Conservation (phyloP, 2,329 filamentous ascomycete genomes). For the Fusarium chlamydosporum region DNA sequence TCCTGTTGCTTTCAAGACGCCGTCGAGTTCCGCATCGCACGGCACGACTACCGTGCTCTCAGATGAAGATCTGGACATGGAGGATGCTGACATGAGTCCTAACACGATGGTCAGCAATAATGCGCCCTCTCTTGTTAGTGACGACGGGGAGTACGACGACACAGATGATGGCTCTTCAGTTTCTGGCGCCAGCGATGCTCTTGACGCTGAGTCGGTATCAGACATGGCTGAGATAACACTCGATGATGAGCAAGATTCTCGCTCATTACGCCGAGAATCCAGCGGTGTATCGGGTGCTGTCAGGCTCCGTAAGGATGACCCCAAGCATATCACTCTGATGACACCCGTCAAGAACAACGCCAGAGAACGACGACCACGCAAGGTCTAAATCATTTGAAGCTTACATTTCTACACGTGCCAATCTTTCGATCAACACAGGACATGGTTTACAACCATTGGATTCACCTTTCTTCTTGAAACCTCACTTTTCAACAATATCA, state of each 20-base stretch:
- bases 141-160: conserved; percentile 83
- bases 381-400: conserved; percentile 42
- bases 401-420: conserved; percentile 13
- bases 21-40: conserved; percentile 48
- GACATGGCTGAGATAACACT: conserved; percentile 74
- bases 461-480: conserved; percentile 50
- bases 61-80: conserved; percentile 67
- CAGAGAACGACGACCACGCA: conserved; percentile 52
- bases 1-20: conserved; percentile 59
- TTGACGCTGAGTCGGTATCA: conserved; percentile 71
- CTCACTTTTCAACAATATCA: conserved; percentile 49
- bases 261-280: conserved; percentile 61
- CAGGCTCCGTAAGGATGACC: conserved; percentile 67
- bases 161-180: conserved; percentile 74
- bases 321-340: conserved; percentile 70
- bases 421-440: conserved; percentile 23
- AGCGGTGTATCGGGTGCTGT: conserved; percentile 61
- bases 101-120: conserved; percentile 80
- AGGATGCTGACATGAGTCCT: conserved; percentile 75
- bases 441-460: conserved; percentile 45
- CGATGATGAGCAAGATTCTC: conserved; percentile 68
- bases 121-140: conserved; percentile 83
- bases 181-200: conserved; percentile 69
- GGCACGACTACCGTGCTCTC: conserved; percentile 48
- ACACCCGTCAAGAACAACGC: conserved; percentile 62